Evolutionary conservation across 495 filamentous ascomycete species (phyloP), one percentile per base, ranked within the genome.

Genomic region (Elaphomyces granulatus): DNA sequence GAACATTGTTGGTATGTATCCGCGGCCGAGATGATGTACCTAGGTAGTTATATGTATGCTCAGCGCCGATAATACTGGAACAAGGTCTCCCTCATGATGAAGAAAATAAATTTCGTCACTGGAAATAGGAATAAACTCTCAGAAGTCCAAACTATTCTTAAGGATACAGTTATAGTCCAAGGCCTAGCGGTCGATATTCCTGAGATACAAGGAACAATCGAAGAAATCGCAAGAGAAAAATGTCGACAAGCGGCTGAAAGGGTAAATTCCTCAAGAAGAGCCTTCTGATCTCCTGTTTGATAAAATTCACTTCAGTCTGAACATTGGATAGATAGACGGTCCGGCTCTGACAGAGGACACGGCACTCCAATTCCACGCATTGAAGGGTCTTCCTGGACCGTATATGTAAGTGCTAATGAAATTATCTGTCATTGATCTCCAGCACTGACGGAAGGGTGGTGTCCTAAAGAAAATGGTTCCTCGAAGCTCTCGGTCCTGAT

Each of bases 311-410:
- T n/a, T n/a, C n/a, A n/a, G n/a, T n/a, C n/a, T n/a, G n/a, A n/a
- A n/a, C n/a, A n/a, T n/a, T n/a, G n/a, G n/a, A n/a, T 28, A 93
- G 86, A 58, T 90, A 36, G 57, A 74, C 45, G 90, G 87, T 0
- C 87, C 90, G 12, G 92, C 94, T 23, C 68, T 99, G 37, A 88
- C 92, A 15, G 90, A 99, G 57, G 90, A 99, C 62, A 96, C 90
- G 9, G 84, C 81, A 50, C 68, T 99, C 19, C 87, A 84, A 62
- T 99, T 96, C 60, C 77, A 82, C 52, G 87, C 87, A 8, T 64
- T 94, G 36, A 74, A 82, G 45, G 87, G 83, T 9, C 66, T 99
- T 30, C 90, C 90, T n/a, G 90, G 90, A 2, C 87, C 90, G 19
- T 99, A 99, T 56, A 87, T 99, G 88, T 95, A 66, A 34, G 75